These are phyloP conservation scores for Elongisporangium anandrum DNA, from an alignment of 352 stramenopile genomes.

Conservation along the genomic window DNA sequence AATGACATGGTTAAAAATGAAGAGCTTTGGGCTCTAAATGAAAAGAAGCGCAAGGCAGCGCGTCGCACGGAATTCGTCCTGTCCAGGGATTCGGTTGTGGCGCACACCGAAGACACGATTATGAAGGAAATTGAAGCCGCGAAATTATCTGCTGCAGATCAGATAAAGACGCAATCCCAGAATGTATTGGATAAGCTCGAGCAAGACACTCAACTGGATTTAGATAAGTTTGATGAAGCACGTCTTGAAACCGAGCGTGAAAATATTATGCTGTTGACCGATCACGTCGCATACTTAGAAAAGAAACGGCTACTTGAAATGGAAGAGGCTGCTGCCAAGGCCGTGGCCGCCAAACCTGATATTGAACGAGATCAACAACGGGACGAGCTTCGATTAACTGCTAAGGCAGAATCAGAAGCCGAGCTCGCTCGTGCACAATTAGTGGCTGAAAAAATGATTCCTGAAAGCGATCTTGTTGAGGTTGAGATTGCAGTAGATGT, in stretches of 20 bases:
- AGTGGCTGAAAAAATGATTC: neutral
- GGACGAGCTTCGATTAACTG: neutral
- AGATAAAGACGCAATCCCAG: constrained; percentile 33
- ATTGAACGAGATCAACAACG: neutral
- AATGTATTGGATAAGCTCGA: constrained; percentile 14
- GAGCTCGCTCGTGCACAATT: no score
- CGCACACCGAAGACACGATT: constrained; percentile 29
- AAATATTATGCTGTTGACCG: neutral
- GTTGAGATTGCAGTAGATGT: neutral
- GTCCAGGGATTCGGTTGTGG: constrained; percentile 33
- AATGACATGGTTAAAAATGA: constrained; percentile 10
- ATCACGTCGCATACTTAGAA: neutral
- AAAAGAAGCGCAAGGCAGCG: constrained; percentile 45
- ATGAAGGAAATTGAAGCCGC: constrained; percentile 30
- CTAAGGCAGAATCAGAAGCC: neutral
- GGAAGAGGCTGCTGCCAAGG: neutral
- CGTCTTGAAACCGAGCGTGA: neutral
- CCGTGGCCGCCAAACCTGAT: neutral
- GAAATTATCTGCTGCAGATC: constrained; percentile 27
- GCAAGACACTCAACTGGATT: neutral
- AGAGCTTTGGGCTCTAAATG: constrained; percentile 31
- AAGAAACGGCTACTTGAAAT: neutral
- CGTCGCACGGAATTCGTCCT: constrained; percentile 27
- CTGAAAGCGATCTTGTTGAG: neutral
- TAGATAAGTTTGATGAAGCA: neutral